These are phyloP conservation scores for Physcomitrellopsis africana DNA, from an alignment of 225 moss, liverwort and hornwort species.

Conservation along the genomic window DNA sequence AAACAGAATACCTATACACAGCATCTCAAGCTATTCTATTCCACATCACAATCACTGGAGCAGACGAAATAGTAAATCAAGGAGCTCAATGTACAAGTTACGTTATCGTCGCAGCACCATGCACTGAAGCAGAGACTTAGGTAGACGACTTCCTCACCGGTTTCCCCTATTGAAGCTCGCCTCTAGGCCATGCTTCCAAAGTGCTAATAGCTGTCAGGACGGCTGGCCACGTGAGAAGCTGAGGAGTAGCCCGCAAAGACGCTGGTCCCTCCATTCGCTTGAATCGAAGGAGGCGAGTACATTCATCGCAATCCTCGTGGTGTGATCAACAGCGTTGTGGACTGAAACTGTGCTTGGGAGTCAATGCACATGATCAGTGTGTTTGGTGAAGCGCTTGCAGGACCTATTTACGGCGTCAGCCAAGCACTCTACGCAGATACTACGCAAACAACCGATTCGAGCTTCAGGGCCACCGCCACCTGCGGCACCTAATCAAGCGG, in stretches of 20 bases:
- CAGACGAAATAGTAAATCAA: not conserved
- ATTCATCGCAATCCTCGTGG: not conserved
- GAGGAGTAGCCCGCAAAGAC: not conserved
- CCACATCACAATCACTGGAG: not conserved
- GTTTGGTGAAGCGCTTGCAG: too few species aligned
- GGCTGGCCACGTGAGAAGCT: conserved; percentile 10
- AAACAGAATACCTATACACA: not conserved
- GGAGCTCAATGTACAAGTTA: too few species aligned
- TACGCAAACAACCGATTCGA: too few species aligned
- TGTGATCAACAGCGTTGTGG: too few species aligned
- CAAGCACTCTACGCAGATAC: too few species aligned
- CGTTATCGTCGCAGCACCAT: not conserved
- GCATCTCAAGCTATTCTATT: not conserved
- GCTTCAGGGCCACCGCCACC: too few species aligned
- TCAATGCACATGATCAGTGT: too few species aligned
- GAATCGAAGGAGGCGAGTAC: not conserved
- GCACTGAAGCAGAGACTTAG: not conserved
- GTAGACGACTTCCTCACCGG: not conserved
- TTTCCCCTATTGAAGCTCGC: not conserved
- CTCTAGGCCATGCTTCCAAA: not conserved
- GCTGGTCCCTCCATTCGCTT: too few species aligned
- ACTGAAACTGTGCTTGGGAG: too few species aligned
- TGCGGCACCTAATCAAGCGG: too few species aligned
- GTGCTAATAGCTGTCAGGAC: conserved; percentile 30
- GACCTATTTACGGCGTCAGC: too few species aligned